Evolutionary conservation across 176 grass and related monocot species (phyloP).

Genomic region (Aegilops bicornis): DNA sequence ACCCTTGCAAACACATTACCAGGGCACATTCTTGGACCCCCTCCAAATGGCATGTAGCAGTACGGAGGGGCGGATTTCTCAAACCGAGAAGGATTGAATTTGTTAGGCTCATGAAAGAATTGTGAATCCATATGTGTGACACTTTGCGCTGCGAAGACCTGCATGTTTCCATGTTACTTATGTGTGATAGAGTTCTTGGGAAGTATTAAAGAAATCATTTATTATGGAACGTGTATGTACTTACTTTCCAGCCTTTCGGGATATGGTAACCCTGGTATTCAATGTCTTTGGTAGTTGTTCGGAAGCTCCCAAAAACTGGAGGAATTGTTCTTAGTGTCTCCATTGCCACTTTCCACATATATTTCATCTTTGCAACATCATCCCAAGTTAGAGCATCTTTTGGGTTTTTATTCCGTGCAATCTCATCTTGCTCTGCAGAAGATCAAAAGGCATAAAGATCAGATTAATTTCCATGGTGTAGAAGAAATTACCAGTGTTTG

Average conservation of each 20-base stretch:
- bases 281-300: constrained; percentile 34
- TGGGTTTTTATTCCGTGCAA: background rate
- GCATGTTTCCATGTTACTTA: background rate
- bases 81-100: constrained; percentile 42
- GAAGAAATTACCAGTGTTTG: background rate
- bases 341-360: constrained; percentile 45
- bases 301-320: constrained; percentile 44
- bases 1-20: constrained; percentile 39
- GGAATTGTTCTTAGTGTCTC: constrained; percentile 44
- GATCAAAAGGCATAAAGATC: background rate
- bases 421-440: constrained; percentile 28
- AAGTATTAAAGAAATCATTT: background rate
- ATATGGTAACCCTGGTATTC: constrained; percentile 37
- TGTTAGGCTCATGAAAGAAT: constrained; percentile 32
- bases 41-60: constrained; percentile 47
- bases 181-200: background rate
- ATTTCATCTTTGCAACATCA: constrained; percentile 46
- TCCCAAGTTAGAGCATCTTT: constrained; percentile 24
- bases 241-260: constrained; percentile 48
- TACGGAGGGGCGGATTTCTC: constrained; percentile 26
- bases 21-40: constrained; percentile 47
- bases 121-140: constrained; percentile 45
- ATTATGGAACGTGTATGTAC: background rate
- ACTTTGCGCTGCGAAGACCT: constrained; percentile 45
- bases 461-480: background rate